Evolutionary conservation across 495 filamentous ascomycete genomes (phyloP), one percentile per base, ranked within the genome.

Genomic region (Neurospora cerealis): DNA sequence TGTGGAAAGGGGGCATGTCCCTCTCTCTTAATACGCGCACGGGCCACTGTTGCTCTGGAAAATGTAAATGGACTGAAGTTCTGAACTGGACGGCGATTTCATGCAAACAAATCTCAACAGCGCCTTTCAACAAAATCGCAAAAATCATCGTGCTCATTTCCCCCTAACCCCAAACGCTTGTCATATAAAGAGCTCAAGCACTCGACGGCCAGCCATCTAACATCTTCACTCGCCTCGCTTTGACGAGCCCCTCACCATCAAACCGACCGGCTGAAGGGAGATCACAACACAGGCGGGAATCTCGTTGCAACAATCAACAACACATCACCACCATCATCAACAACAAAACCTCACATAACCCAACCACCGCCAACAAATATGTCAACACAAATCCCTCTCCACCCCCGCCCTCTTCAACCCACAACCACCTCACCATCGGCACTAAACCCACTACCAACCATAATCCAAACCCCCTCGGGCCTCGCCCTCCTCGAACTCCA

Each of bases 401-500:
- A 76, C 48, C 72, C 74, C 13, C 74, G 38, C 13, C 37, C 70
- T 13, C 42, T 46, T 48, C 6, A 72, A 72, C 39, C 13, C 13
- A 11, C 19, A 4, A 10, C 32, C 60, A 69, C 72, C 21, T 0
- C 69, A 32, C 4, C 42, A 38, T 41, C 39, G 21, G 42, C 19
- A 74, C 80, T 28, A 74, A 80, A 92, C 90, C 80, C 93, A 2
- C 89, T 97, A n/a, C 95, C 95, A 9, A 81, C 86, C 4, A 85
- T 97, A 74, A 89, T 98, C n/a, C 93, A 93, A 75, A 97, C 94
- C 5, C 95, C 95, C 36, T 82, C 86, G 5, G 91, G 91, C 70
- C 85, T 91, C 41, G 94, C 93, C n/a, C 83, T 98, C 60, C 86
- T 98, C 73, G 95, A 98, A 81, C 88, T 98, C 21, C 95, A 98